Conservation (phyloP, 2,329 filamentous ascomycete genomes). For the Tolypocladium inflatum region DNA sequence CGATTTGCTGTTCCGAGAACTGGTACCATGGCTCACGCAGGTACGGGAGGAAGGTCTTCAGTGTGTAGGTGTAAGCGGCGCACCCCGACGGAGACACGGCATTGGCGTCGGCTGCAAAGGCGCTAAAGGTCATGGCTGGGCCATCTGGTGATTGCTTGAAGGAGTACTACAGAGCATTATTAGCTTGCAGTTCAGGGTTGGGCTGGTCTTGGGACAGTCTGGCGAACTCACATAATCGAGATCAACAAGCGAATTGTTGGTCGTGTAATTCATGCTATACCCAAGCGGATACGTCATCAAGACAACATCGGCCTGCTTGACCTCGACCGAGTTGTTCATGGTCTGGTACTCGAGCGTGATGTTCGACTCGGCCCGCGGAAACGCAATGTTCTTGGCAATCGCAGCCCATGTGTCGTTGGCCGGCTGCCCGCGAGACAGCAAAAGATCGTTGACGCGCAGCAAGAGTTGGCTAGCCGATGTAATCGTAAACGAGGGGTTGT, state of each 20-base stretch:
- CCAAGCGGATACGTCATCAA: conserved; percentile 54
- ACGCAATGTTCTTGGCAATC: conserved; percentile 10
- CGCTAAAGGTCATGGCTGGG: conserved; percentile 65
- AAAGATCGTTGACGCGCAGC: conserved; percentile 46
- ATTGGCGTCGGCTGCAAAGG: conserved; percentile 59
- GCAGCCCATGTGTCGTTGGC: conserved; percentile 35
- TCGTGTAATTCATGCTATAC: conserved; percentile 35
- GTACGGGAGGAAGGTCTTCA: conserved; percentile 55
- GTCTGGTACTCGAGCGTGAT: conserved; percentile 56
- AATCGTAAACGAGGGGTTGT: conserved; percentile 63
- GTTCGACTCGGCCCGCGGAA: conserved; percentile 9
- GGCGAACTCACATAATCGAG: conserved; percentile 11
- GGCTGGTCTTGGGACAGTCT: background rate
- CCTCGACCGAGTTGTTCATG: conserved; percentile 56
- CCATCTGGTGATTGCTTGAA: conserved; percentile 40
- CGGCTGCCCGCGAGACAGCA: conserved; percentile 41
- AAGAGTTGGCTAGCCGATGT: conserved; percentile 47
- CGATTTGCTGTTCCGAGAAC: conserved; percentile 58
- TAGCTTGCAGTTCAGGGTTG: background rate
- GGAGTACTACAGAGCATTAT: conserved; percentile 11
- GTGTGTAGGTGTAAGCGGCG: conserved; percentile 56
- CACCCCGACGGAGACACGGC: conserved; percentile 58
- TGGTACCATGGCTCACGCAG: conserved; percentile 59
- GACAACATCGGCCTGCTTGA: conserved; percentile 63
- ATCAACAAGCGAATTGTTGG: conserved; percentile 9